These are phyloP conservation scores for Rubia yunnanensis DNA, from an alignment of 257 asterid genomes.

Conservation along the genomic window DNA sequence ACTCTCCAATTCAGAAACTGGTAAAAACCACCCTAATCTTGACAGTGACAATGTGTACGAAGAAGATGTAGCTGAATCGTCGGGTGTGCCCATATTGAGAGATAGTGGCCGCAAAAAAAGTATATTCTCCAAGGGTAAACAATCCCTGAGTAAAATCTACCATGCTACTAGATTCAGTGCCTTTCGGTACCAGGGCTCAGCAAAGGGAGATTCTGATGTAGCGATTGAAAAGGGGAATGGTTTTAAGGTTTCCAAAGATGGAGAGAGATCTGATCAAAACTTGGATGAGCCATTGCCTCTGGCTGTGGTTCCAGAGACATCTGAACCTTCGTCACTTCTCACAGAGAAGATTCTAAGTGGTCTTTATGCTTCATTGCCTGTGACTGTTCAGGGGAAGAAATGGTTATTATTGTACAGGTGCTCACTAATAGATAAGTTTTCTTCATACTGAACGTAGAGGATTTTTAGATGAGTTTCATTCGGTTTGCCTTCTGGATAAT, in stretches of 20 bases:
- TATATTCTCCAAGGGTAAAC: conserved; percentile 65
- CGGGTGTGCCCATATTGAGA: conserved; percentile 39
- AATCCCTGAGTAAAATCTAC: conserved; percentile 50
- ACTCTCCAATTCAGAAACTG: conserved; percentile 55
- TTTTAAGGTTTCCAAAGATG: conserved; percentile 27
- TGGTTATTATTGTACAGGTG: conserved; percentile 91
- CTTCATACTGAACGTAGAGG: conserved; percentile 7
- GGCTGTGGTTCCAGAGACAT: conserved; percentile 55
- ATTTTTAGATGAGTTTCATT: background rate
- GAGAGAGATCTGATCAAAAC: conserved; percentile 39
- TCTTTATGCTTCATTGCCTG: conserved; percentile 67
- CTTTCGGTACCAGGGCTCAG: conserved; percentile 41
- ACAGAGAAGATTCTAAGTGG: conserved; percentile 56
- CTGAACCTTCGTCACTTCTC: conserved; percentile 84
- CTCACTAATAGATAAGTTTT: conserved; percentile 5
- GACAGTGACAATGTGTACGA: conserved; percentile 20
- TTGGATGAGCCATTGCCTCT: conserved; percentile 25
- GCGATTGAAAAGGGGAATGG: conserved; percentile 28
- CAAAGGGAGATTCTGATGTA: conserved; percentile 43
- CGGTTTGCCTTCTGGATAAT: background rate
- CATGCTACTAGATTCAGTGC: conserved; percentile 65
- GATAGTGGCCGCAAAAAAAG: conserved; percentile 59
- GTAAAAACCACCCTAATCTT: conserved; percentile 20
- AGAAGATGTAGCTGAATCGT: conserved; percentile 29
- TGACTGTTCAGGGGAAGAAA: conserved; percentile 69